Conservation (phyloP, 257 asterid genomes). For the Anisodus tanguticus region DNA sequence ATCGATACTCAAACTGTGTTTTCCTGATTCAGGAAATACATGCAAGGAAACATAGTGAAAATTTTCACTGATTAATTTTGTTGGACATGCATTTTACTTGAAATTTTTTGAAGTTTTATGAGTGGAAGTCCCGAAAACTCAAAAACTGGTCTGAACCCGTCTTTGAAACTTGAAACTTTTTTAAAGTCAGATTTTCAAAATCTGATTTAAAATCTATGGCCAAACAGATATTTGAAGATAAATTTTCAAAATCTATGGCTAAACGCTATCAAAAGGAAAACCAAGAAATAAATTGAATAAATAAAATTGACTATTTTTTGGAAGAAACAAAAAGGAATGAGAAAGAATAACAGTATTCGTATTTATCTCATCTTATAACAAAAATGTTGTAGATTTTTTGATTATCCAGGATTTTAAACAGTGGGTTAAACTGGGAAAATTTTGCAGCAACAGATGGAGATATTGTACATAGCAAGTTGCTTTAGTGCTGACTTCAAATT, state of each 20-base stretch:
- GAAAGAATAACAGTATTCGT: slow-evolving; percentile 2
- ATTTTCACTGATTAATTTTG: neutral
- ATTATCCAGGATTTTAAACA: slow-evolving; percentile 17
- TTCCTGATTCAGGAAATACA: neutral
- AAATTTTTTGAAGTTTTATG: no score
- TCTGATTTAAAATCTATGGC: no score
- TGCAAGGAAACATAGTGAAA: neutral
- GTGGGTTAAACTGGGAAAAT: neutral
- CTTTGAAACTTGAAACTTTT: no score
- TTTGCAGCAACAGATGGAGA: slow-evolving; percentile 25
- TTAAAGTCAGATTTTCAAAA: no score
- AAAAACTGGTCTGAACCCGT: no score
- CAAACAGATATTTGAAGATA: no score
- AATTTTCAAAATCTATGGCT: no score
- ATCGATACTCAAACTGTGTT: slow-evolving; percentile 6
- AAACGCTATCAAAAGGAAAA: neutral
- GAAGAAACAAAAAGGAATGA: slow-evolving; percentile 1
- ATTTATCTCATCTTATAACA: slow-evolving; percentile 1
- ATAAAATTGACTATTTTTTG: slow-evolving; percentile 4
- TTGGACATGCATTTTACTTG: no score
- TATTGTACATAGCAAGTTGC: slow-evolving; percentile 12
- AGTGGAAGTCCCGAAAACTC: no score
- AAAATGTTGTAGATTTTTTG: neutral
- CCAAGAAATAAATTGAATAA: neutral
- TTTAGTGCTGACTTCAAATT: slow-evolving; percentile 3